Percentiles rank a stretch among this genome's conserved stretches.
These are phyloP conservation scores for Kondoa malvinella DNA, from an alignment of 768 basidiomycete species.

Conservation along the genomic window DNA sequence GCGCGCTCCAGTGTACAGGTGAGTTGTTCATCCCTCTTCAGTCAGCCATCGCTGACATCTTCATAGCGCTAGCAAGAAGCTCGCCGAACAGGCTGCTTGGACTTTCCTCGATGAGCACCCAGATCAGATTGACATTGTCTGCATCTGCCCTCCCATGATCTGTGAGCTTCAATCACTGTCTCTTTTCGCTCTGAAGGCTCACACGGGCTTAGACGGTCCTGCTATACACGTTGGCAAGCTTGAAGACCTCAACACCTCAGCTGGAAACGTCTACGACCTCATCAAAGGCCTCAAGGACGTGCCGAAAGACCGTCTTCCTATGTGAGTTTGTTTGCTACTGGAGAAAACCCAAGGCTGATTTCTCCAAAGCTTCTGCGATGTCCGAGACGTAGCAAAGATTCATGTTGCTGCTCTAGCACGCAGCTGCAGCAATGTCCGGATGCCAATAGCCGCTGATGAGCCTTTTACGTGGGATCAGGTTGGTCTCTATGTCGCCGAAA, in stretches of 20 bases:
- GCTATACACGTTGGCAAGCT: neutral
- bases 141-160: conserved; percentile 5
- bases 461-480: neutral
- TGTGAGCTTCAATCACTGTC: neutral
- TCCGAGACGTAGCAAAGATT: neutral
- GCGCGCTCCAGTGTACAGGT: neutral
- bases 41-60: neutral
- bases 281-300: neutral
- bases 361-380: neutral
- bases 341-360: no score
- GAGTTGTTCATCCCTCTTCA: neutral
- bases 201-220: neutral
- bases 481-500: neutral
- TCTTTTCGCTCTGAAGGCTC: neutral
- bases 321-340: no score
- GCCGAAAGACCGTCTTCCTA: neutral
- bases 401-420: neutral
- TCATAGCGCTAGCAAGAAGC: neutral
- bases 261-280: neutral
- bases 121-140: neutral
- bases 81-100: neutral
- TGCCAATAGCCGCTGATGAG: neutral
- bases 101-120: neutral
- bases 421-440: neutral
- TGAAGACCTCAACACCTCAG: neutral